A percentile compares a stretch with the other conserved stretches of the same genome.
phyloP scores from a whole-genome alignment of 495 filamentous ascomycete genomes.

The Penicillium lividum region DNA sequence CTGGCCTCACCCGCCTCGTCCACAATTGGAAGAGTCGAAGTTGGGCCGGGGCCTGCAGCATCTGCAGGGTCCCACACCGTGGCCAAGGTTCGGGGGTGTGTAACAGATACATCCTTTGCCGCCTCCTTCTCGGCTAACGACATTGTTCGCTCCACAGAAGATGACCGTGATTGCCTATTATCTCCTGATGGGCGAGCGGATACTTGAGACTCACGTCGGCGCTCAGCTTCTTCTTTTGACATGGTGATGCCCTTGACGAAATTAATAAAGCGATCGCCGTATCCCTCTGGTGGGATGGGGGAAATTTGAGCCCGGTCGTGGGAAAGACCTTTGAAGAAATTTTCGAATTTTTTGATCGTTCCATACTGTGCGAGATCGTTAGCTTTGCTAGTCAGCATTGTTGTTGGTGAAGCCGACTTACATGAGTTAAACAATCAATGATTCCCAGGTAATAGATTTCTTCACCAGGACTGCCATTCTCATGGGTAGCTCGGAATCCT shows the following conservation, averaged over 20 bases:
- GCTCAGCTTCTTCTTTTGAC: constrained; percentile 77
- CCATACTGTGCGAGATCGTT: constrained; percentile 65
- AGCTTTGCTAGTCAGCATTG: constrained; percentile 5
- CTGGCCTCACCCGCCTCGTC: constrained; percentile 85
- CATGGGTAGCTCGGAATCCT: constrained; percentile 89
- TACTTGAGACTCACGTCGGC: constrained; percentile 53
- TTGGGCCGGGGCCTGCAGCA: constrained; percentile 52
- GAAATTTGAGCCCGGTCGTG: constrained; percentile 83
- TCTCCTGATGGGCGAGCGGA: constrained; percentile 28
- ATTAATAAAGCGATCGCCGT: constrained; percentile 90
- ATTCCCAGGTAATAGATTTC: constrained; percentile 98
- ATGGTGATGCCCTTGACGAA: constrained; percentile 92
- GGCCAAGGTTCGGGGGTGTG: constrained; percentile 52
- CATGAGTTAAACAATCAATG: constrained; percentile 95
- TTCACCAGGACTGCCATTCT: constrained; percentile 79
- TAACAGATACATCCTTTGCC: constrained; percentile 57
- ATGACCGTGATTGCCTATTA: constrained; percentile 39
- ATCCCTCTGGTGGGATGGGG: constrained; percentile 85
- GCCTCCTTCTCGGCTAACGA: constrained; percentile 51
- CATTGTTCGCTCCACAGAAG: constrained; percentile 48
- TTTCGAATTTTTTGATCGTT: constrained; percentile 81
- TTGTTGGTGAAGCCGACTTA: constrained; percentile 48
- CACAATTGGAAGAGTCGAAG: constrained; percentile 82
- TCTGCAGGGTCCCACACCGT: constrained; percentile 58
- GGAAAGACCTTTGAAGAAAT: constrained; percentile 91